A percentile compares a stretch with the other conserved stretches of the same genome.
These are phyloP conservation scores for Globisporangium cystogenes DNA, from an alignment of 352 stramenopile species.

Conservation along the genomic window DNA sequence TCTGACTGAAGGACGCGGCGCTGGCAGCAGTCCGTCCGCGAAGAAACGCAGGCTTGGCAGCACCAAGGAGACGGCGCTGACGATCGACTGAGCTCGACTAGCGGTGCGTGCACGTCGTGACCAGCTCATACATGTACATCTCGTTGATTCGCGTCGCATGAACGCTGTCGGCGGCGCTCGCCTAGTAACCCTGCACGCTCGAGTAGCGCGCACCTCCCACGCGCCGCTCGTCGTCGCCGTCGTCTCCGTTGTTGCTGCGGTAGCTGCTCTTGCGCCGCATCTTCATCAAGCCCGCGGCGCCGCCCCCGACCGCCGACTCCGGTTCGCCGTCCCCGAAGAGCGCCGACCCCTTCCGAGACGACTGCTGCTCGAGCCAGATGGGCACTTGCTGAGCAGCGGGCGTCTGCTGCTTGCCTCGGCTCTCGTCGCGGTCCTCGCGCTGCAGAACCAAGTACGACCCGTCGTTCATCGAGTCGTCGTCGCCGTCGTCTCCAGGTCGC, in stretches of 20 bases:
- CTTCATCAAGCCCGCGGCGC: conserved; percentile 61
- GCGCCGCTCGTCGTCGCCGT: conserved; percentile 10
- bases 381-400: conserved; percentile 19
- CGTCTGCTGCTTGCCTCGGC: conserved; percentile 2
- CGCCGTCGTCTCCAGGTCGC: conserved; percentile 17
- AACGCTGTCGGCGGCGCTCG: background rate
- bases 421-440: conserved; percentile 12
- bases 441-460: conserved; percentile 21
- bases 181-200: conserved; percentile 6
- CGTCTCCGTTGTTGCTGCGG: conserved; percentile 22
- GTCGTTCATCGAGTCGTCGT: conserved; percentile 33
- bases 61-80: conserved; percentile 7
- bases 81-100: conserved; percentile 10
- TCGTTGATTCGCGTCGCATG: background rate
- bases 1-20: background rate
- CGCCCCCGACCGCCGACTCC: conserved; percentile 37
- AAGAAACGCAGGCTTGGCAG: conserved; percentile 5
- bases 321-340: conserved; percentile 27
- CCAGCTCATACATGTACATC: background rate
- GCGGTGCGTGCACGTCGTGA: background rate
- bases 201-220: background rate
- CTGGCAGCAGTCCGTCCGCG: background rate
- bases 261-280: conserved; percentile 52
- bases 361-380: conserved; percentile 50
- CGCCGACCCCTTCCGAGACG: conserved; percentile 16